phyloP scores from a whole-genome alignment of 352 stramenopile species.

The Peronosclerospora sorghi region DNA sequence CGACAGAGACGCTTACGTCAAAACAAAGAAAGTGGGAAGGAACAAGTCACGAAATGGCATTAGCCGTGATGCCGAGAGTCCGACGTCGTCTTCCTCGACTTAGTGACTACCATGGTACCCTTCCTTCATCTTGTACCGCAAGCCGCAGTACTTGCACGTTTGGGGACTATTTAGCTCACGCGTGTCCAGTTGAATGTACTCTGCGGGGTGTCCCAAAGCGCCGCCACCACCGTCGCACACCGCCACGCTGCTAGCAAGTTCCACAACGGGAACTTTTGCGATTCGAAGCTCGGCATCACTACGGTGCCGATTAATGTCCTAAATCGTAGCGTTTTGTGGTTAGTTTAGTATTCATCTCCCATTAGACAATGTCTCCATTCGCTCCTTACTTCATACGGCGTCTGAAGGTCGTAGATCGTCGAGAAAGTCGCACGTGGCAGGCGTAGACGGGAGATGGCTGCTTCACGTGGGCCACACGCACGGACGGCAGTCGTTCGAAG shows the following conservation, averaged over 20 bases:
- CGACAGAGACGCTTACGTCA: too few species aligned
- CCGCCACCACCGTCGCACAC: conserved; percentile 94
- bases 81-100: neutral
- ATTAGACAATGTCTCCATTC: neutral
- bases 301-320: conserved; percentile 77
- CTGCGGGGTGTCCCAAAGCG: conserved; percentile 92
- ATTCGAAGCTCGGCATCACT: conserved; percentile 87
- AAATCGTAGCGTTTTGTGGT: neutral
- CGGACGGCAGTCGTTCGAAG: conserved; percentile 17
- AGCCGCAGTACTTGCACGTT: conserved; percentile 90
- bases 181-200: conserved; percentile 91
- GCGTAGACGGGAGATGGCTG: conserved; percentile 7
- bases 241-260: conserved; percentile 86
- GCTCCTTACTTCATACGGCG: conserved; percentile 40
- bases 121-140: conserved; percentile 83
- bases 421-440: conserved; percentile 36
- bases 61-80: too few species aligned
- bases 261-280: conserved; percentile 79
- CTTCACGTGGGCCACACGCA: conserved; percentile 11
- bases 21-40: too few species aligned
- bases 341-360: conserved; percentile 3
- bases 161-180: conserved; percentile 54
- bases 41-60: too few species aligned
- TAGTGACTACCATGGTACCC: conserved; percentile 60
- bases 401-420: conserved; percentile 63